These are phyloP conservation scores for Quercus berberidifolia DNA, from an alignment of 306 rosid species.

Conservation along the genomic window DNA sequence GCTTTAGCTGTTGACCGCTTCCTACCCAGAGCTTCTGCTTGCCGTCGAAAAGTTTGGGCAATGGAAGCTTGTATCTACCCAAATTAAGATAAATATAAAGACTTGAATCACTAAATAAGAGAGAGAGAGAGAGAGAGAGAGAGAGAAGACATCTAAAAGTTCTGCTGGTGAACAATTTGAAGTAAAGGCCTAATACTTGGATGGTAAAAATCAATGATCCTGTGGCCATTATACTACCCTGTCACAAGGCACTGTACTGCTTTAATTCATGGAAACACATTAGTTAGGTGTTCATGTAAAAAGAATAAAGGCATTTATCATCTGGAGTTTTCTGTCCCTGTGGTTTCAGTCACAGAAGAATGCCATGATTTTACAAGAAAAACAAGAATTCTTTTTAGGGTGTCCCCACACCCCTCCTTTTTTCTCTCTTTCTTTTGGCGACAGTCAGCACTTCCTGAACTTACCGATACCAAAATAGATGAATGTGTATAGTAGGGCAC, in stretches of 20 bases:
- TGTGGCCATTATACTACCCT: not conserved
- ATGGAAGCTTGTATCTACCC: constrained; percentile 71
- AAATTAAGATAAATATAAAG: constrained; percentile 7
- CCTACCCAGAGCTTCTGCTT: constrained; percentile 62
- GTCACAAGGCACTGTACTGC: not conserved
- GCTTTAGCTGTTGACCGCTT: constrained; percentile 53
- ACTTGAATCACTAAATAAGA: constrained; percentile 14
- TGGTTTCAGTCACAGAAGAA: not conserved
- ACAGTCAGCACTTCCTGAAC: not conserved
- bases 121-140: not conserved
- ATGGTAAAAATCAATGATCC: not conserved
- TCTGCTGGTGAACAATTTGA: not conserved
- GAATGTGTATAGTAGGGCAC: not conserved
- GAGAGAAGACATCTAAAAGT: constrained; percentile 7
- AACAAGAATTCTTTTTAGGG: not conserved
- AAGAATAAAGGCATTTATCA: not conserved
- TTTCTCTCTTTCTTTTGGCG: not conserved
- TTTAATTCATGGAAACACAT: not conserved
- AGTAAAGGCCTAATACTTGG: not conserved
- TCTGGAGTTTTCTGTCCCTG: not conserved
- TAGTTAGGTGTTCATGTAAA: not conserved
- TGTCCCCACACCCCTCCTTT: not conserved
- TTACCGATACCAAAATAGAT: not conserved
- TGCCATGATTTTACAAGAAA: not conserved
- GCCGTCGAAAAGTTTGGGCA: constrained; percentile 58